Percentiles rank a stretch among this genome's conserved stretches.
Conservation (phyloP, 2,329 filamentous ascomycete species). For the Juglanconis sp. region DNA sequence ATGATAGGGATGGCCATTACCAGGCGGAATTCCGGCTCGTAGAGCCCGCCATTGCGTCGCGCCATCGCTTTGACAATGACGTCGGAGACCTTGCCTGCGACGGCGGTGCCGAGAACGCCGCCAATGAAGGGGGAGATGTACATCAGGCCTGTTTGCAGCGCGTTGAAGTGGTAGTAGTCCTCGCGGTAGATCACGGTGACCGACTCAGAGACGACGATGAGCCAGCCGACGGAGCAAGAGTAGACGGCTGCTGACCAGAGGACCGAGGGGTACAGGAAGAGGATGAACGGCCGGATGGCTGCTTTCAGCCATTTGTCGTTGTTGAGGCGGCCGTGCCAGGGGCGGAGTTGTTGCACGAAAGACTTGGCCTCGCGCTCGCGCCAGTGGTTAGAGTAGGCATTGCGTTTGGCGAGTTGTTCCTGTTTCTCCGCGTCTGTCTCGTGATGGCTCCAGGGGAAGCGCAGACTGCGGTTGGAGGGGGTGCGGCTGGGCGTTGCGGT, state of each 20-base stretch:
- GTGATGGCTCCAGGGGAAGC: constrained; percentile 10
- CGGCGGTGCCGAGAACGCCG: constrained; percentile 83
- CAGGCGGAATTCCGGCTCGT: constrained; percentile 90
- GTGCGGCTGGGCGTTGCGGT: constrained; percentile 8
- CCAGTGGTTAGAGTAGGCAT: constrained; percentile 68
- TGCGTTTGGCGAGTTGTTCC: constrained; percentile 33
- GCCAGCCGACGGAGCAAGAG: constrained; percentile 85
- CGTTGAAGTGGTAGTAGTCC: constrained; percentile 73
- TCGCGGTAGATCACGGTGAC: constrained; percentile 77
- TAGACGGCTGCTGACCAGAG: constrained; percentile 87
- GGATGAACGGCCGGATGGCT: constrained; percentile 74
- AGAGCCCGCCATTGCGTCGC: constrained; percentile 83
- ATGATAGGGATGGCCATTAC: constrained; percentile 82
- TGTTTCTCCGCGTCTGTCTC: constrained; percentile 42
- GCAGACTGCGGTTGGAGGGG: constrained; percentile 10
- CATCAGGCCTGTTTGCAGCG: constrained; percentile 77
- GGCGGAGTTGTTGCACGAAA: constrained; percentile 69
- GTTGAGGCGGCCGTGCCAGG: constrained; percentile 75
- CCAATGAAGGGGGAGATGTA: constrained; percentile 90
- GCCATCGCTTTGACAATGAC: constrained; percentile 79
- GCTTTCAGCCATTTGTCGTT: constrained; percentile 78
- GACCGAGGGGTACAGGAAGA: constrained; percentile 84
- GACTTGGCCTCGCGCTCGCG: constrained; percentile 65
- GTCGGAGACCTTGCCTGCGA: constrained; percentile 86
- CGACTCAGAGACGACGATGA: constrained; percentile 90